Evolutionary conservation across 768 basidiomycete species (phyloP).

Genomic region (Russula abietina): DNA sequence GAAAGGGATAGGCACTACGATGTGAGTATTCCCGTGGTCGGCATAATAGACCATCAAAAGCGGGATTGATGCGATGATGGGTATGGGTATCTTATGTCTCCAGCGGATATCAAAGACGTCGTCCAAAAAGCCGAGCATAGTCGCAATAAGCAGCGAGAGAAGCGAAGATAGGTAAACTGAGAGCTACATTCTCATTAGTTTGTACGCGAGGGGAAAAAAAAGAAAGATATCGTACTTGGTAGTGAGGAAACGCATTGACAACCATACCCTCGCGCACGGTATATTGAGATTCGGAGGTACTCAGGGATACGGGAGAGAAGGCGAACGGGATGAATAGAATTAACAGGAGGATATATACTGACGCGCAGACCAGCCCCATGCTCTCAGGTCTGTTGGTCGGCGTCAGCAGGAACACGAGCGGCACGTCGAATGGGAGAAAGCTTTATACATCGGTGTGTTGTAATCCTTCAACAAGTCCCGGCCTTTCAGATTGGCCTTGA

Average conservation of each 20-base stretch:
- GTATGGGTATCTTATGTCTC: slow-evolving; percentile 96
- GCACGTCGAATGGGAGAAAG: background rate
- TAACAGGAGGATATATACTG: slow-evolving; percentile 78
- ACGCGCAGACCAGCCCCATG: slow-evolving; percentile 84
- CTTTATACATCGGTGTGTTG: slow-evolving; percentile 58
- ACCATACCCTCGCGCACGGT: slow-evolving; percentile 55
- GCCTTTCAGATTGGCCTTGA: slow-evolving; percentile 78
- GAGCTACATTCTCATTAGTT: slow-evolving; percentile 44
- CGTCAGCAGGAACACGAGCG: background rate
- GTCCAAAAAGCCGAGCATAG: slow-evolving; percentile 91
- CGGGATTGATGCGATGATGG: slow-evolving; percentile 91
- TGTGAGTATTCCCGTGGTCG: slow-evolving; percentile 86
- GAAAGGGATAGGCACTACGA: slow-evolving; percentile 85
- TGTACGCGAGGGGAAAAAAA: background rate
- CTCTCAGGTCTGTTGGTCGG: slow-evolving; percentile 72
- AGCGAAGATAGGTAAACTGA: slow-evolving; percentile 90
- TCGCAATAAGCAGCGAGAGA: slow-evolving; percentile 87
- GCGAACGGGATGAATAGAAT: slow-evolving; percentile 95
- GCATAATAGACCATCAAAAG: slow-evolving; percentile 95
- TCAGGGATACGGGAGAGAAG: slow-evolving; percentile 67
- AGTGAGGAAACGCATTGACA: slow-evolving; percentile 67
- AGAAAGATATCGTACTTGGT: slow-evolving; percentile 51
- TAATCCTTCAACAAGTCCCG: slow-evolving; percentile 83
- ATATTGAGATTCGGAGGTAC: slow-evolving; percentile 36
- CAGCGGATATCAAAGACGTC: slow-evolving; percentile 98